Percentiles rank a stretch among this genome's conserved stretches.
These are phyloP conservation scores for Aspergillus avenaceus DNA, from an alignment of 495 filamentous ascomycete genomes.

Conservation along the genomic window DNA sequence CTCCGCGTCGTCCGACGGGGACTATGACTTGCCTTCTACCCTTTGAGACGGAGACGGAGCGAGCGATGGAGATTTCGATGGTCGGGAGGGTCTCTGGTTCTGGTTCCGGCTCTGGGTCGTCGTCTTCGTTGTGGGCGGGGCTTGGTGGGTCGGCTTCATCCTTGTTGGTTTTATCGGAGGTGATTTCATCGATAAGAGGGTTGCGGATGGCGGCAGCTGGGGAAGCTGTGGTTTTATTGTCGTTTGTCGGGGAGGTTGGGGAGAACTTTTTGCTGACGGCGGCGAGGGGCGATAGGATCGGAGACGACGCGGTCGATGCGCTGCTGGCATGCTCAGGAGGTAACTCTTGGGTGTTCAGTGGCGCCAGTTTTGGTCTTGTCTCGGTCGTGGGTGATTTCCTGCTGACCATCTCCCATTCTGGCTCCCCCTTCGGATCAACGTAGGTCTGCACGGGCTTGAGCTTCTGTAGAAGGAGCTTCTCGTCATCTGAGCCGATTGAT, in stretches of 20 bases:
- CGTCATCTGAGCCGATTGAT: conserved; percentile 16
- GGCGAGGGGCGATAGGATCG: conserved; percentile 9
- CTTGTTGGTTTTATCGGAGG: conserved; percentile 5
- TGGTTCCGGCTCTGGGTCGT: neutral
- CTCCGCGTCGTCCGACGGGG: conserved; percentile 25
- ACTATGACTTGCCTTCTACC: conserved; percentile 35
- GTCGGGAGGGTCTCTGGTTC: conserved; percentile 13
- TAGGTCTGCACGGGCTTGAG: conserved; percentile 14
- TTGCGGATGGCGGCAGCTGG: conserved; percentile 13
- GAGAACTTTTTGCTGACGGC: conserved; percentile 9
- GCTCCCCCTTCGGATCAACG: conserved; percentile 13
- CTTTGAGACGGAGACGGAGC: conserved; percentile 37
- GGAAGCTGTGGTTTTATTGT: conserved; percentile 1
- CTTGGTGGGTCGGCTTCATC: neutral
- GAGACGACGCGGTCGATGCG: conserved; percentile 11
- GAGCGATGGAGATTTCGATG: conserved; percentile 37
- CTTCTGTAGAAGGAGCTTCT: conserved; percentile 11
- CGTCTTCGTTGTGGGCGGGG: neutral
- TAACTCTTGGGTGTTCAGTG: conserved; percentile 12
- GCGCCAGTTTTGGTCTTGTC: neutral
- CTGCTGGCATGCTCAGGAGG: conserved; percentile 4
- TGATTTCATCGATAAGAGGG: conserved; percentile 11
- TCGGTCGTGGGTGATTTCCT: conserved; percentile 5
- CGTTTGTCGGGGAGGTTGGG: conserved; percentile 12
- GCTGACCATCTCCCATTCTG: conserved; percentile 23